These are phyloP conservation scores for Zymoseptoria pseudotritici DNA, from an alignment of 2,329 filamentous ascomycete species.

Conservation along the genomic window DNA sequence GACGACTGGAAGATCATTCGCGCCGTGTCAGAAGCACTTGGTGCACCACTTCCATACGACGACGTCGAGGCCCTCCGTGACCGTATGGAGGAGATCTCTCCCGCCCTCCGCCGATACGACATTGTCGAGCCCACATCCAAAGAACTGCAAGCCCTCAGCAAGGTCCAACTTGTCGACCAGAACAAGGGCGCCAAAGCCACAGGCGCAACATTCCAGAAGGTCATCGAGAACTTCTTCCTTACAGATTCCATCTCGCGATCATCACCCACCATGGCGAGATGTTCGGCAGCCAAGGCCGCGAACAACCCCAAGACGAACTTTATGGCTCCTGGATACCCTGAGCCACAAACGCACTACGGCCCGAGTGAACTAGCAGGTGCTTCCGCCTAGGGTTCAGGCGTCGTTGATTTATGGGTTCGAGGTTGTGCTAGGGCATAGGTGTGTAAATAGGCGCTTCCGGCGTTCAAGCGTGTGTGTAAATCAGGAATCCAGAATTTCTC, in stretches of 20 bases:
- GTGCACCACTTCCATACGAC: constrained; percentile 80
- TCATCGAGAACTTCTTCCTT: constrained; percentile 96
- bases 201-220: constrained; percentile 69
- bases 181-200: constrained; percentile 80
- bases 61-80: constrained; percentile 83
- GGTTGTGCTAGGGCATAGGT: neutral
- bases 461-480: constrained; percentile 8
- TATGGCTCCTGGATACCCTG: constrained; percentile 41
- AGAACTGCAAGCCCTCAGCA: constrained; percentile 63
- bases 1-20: constrained; percentile 99
- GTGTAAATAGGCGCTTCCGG: constrained; percentile 9
- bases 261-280: constrained; percentile 96
- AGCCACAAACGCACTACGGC: constrained; percentile 33
- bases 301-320: constrained; percentile 45
- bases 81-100: constrained; percentile 91
- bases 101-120: constrained; percentile 82
- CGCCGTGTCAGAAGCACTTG: constrained; percentile 84
- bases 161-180: constrained; percentile 90
- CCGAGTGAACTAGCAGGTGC: constrained; percentile 17
- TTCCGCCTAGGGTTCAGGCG: constrained; percentile 8
- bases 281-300: constrained; percentile 78
- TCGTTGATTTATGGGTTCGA: neutral
- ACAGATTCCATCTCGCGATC: constrained; percentile 95
- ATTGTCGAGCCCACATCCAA: constrained; percentile 66
- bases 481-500: constrained; percentile 3